These are phyloP conservation scores for Clonostachys chloroleuca DNA, from an alignment of 2,329 filamentous ascomycete genomes.

Conservation along the genomic window DNA sequence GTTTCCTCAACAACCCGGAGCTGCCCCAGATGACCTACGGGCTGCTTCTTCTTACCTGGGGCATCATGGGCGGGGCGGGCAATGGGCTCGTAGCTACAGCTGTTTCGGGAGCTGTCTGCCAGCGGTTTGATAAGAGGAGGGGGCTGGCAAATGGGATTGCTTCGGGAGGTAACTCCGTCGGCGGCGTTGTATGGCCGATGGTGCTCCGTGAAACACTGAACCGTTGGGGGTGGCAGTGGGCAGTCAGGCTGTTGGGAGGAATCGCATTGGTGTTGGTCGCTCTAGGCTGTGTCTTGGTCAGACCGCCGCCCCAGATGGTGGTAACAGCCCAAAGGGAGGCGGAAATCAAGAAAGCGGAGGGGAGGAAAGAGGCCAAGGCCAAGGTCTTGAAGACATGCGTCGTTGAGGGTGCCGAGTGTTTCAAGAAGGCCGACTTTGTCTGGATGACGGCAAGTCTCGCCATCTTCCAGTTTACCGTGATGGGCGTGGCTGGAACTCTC, in stretches of 20 bases:
- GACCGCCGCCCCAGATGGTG: not conserved
- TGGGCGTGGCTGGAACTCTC: slow-evolving; percentile 4
- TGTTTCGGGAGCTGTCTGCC: slow-evolving; percentile 1
- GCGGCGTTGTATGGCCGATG: slow-evolving; percentile 6
- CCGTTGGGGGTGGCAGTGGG: slow-evolving; percentile 2
- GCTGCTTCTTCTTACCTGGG: slow-evolving; percentile 3
- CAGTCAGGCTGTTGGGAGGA: slow-evolving; percentile 1
- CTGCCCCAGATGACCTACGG: not conserved
- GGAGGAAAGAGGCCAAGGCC: not conserved
- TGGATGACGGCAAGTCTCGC: slow-evolving; percentile 4
- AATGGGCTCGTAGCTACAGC: slow-evolving; percentile 1
- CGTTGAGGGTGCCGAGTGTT: not conserved
- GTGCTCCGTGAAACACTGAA: slow-evolving; percentile 3
- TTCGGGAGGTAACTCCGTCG: slow-evolving; percentile 3
- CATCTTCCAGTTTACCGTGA: slow-evolving; percentile 3
- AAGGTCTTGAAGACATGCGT: not conserved
- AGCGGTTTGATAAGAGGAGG: slow-evolving; percentile 2
- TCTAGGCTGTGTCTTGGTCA: not conserved
- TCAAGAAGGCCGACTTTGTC: slow-evolving; percentile 2
- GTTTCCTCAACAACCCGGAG: slow-evolving; percentile 1
- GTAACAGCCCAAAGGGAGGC: not conserved
- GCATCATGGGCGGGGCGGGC: slow-evolving; percentile 4
- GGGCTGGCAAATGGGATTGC: slow-evolving; percentile 5
- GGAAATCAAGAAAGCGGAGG: not conserved
- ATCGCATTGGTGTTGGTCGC: not conserved